phyloP scores from a whole-genome alignment of 208 protist genomes.

The Trypanosomatidae sp. region DNA sequence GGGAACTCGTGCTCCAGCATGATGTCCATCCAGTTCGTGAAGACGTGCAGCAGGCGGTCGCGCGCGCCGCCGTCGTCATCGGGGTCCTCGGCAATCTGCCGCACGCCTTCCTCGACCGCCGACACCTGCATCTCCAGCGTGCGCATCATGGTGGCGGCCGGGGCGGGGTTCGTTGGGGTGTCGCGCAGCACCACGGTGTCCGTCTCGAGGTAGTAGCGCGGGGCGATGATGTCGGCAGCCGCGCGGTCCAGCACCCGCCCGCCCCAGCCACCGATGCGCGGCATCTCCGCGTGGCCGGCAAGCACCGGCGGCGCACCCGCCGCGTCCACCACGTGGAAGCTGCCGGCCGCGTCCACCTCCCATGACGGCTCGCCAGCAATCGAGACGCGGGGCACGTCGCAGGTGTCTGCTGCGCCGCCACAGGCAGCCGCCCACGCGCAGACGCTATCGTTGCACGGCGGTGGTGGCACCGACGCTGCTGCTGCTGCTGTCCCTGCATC shows the following conservation, averaged over 20 bases:
- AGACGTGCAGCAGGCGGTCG: too few relatives aligned
- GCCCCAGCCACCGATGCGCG: constrained; percentile 5
- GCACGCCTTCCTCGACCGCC: too few relatives aligned
- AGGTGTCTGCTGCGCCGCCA: not conserved
- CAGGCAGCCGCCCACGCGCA: not conserved
- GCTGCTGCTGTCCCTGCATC: constrained; percentile 5
- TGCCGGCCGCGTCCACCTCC: constrained; percentile 9
- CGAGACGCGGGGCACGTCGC: constrained; percentile 11
- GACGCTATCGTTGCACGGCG: too few relatives aligned
- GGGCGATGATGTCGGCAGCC: constrained; percentile 9
- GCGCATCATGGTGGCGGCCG: too few relatives aligned
- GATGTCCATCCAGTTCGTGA: too few relatives aligned
- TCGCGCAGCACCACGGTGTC: too few relatives aligned
- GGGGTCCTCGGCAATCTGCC: too few relatives aligned
- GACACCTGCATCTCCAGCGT: too few relatives aligned
- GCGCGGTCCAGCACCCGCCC: constrained; percentile 12
- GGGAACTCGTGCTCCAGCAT: constrained; percentile 9
- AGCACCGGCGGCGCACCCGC: not conserved
- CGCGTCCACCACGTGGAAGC: not conserved
- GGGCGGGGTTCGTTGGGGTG: too few relatives aligned
- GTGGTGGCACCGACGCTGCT: too few relatives aligned
- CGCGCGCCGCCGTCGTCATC: too few relatives aligned
- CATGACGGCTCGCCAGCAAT: not conserved
- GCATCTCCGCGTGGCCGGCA: constrained; percentile 13
- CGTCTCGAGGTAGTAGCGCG: constrained; percentile 12